Evolutionary conservation across 1,284 basidiomycete species (phyloP), one percentile per base, ranked within the genome.

Genomic region (Leccinum laetum): DNA sequence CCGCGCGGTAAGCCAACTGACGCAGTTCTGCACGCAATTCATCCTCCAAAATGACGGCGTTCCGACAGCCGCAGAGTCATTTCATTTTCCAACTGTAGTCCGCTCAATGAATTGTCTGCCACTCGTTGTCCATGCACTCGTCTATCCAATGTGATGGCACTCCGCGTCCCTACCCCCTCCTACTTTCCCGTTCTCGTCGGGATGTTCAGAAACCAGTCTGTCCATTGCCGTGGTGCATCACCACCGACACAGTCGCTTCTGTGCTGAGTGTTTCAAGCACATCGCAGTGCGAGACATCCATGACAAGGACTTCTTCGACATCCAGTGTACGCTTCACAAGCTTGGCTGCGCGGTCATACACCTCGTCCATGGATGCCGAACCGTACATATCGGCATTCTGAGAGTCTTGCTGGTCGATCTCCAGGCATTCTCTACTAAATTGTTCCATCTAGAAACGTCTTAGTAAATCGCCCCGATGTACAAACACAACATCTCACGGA

Each of bases 361-460:
- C 90, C 67, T 86, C 87, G 70, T 95, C 92, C 92, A 97, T 96
- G 13, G 90, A 89, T 9, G 82, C 78, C 7, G 81, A 71, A 61
- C 79, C 77, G 26, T 75, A 75, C 64, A 69, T 67, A 61, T 79
- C 69, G 60, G 66, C 21, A 21, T 62, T 72, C 61, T 67, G 67
- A 37, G 71, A 72, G 9, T 80, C 77, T 65, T 89, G 84, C 63
- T 84, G 88, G 73, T 98, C 95, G 70, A 96, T 93, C 76, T 98
- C 96, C 52, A 98, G 84, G 72, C 95, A 97, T 78, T 98, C 95
- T 59, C 96, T 88, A 60, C 94, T 96, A 74, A 98, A 98, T 70
- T 93, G 87, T 77, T 98, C 96, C 93, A 98, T 98, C 84, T 92
- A 68, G 14, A 61, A 67, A 44, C 49, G 24, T 61, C 39, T 67